Conservation (phyloP, 345 rosid genomes). For the Cardamine occulta region DNA sequence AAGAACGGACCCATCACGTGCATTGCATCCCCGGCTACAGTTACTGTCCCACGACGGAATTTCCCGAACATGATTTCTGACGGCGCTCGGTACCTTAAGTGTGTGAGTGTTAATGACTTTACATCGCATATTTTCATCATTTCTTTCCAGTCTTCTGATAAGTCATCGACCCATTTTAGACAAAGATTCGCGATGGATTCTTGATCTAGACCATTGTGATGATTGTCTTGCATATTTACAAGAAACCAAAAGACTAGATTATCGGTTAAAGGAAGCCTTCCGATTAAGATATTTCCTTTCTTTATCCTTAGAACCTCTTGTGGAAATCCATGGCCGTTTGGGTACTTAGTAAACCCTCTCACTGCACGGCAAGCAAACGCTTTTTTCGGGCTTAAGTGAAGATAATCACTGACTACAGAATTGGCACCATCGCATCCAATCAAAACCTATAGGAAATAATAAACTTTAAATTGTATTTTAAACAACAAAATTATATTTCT, state of each 20-base stretch:
- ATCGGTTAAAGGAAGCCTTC: conserved; percentile 47
- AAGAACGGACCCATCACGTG: conserved; percentile 61
- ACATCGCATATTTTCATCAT: conserved; percentile 48
- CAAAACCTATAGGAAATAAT: conserved; percentile 37
- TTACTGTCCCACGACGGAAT: conserved; percentile 51
- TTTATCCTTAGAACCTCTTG: conserved; percentile 35
- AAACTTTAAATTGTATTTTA: no score
- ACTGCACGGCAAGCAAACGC: conserved; percentile 44
- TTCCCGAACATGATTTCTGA: conserved; percentile 47
- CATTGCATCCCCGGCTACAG: conserved; percentile 62
- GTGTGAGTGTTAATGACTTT: conserved; percentile 44
- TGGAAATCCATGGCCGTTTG: conserved; percentile 52
- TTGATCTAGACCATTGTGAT: conserved; percentile 40
- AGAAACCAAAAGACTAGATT: conserved; percentile 52
- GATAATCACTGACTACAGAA: conserved; percentile 49
- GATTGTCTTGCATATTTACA: conserved; percentile 33
- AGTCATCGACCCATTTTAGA: conserved; percentile 40
- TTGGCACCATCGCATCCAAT: conserved; percentile 68
- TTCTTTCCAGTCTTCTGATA: conserved; percentile 50
- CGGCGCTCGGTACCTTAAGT: conserved; percentile 51
- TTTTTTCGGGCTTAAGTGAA: conserved; percentile 45
- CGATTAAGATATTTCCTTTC: conserved; percentile 28
- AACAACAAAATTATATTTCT: no score
- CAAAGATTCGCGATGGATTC: conserved; percentile 36
- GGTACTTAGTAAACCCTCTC: conserved; percentile 53